Evolutionary conservation across 352 stramenopile species (phyloP), one percentile per base, ranked within the genome.

Genomic region (Pythium brachiatum): DNA sequence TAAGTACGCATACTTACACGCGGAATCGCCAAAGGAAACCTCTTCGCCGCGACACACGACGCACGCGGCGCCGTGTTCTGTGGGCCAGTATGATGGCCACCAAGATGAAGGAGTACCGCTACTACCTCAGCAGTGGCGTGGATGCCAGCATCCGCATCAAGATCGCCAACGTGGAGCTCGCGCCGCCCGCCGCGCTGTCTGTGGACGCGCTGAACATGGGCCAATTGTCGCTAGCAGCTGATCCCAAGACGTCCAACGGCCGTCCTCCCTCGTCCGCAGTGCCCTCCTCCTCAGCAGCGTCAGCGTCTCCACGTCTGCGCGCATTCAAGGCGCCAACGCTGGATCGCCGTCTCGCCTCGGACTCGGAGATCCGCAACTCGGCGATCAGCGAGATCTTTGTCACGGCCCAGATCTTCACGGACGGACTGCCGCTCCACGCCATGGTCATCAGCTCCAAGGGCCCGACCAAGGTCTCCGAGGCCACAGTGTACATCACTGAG

Each of bases 401-500:
- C 36, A 95, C 83, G 54, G 88, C 85, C n/a, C 86, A 95, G 69
- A 85, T 95, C 56, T 95, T 92, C 57, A 88, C 84, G 15, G 86
- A 95, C 64, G 88, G 86, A 1, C 69, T 90, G 13, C 80, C 88
- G 12, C 70, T 94, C 46, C 88, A 96, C 59, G 70, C 83, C 4
- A 94, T 94, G 86, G 74, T 87, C 21, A 81, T 95, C 59, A 94
- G 85, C 66, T 92, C 86, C 43, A 94, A 92, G 57, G 79, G 74
- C 11, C 86, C 84, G 39, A 92, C 81, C 56, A 93, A 95, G 69
- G 90, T 80, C 75, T 94, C 82, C 62, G 87, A 92, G 62, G 92
- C 86, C 47, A 93, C 73, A 32, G 89, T 94, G 46, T 88, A 93
- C 67, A 95, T 86, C 86, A 90, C 90, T 67, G 83, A 95, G 62